Conservation (phyloP, 768 basidiomycete genomes). For the Tylopilus felleus region DNA sequence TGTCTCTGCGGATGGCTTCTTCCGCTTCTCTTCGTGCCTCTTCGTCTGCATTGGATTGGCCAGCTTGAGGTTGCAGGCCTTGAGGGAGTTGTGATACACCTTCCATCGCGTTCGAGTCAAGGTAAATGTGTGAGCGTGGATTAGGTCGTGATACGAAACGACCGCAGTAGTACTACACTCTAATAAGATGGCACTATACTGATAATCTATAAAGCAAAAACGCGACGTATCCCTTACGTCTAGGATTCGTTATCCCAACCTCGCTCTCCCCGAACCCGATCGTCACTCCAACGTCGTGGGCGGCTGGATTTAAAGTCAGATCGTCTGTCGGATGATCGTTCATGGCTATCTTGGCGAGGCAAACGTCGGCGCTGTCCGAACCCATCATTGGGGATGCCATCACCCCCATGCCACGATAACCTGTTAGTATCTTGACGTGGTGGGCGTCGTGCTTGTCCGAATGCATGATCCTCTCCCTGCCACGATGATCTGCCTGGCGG, state of each 20-base stretch:
- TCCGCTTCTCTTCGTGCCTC: constrained; percentile 58
- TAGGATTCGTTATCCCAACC: constrained; percentile 3
- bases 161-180: constrained; percentile 6
- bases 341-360: constrained; percentile 3
- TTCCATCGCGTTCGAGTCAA: constrained; percentile 20
- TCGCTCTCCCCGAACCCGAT: constrained; percentile 3
- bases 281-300: background rate
- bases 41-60: constrained; percentile 51
- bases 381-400: background rate
- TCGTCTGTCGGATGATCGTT: constrained; percentile 2
- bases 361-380: background rate
- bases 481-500: constrained; percentile 11
- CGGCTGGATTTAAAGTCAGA: constrained; percentile 4
- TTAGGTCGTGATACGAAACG: background rate
- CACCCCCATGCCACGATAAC: constrained; percentile 1
- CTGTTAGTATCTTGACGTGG: constrained; percentile 1
- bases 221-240: background rate
- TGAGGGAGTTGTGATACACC: constrained; percentile 24
- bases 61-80: constrained; percentile 30
- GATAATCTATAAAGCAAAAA: background rate
- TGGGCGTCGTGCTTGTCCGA: background rate
- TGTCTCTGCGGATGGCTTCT: constrained; percentile 71
- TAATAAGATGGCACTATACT: background rate
- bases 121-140: constrained; percentile 1
- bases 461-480: constrained; percentile 1